Evolutionary conservation across 805 yeast genomes (phyloP).

Genomic region (Yamadazyma phyllophila): DNA sequence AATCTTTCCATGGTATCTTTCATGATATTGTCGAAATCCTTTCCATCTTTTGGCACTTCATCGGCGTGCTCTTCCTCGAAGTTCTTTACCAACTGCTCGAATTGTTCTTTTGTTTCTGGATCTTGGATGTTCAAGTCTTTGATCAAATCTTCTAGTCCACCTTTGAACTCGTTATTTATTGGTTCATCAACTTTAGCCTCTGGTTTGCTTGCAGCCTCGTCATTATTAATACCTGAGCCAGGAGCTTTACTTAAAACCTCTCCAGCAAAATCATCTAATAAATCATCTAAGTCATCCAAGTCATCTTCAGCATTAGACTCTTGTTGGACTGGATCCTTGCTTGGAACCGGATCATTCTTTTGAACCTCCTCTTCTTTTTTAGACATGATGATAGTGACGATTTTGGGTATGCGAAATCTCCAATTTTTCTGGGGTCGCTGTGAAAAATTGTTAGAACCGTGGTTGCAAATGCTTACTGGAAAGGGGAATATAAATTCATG

Average conservation of each 20-base stretch:
- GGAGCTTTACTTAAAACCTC: constrained; percentile 64
- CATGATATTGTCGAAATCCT: constrained; percentile 69
- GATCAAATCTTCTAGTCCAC: constrained; percentile 41
- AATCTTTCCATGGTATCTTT: constrained; percentile 77
- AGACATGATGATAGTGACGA: constrained; percentile 2
- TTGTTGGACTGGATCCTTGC: neutral
- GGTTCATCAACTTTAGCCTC: constrained; percentile 24
- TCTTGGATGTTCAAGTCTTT: constrained; percentile 49
- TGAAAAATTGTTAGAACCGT: constrained; percentile 4
- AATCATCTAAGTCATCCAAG: constrained; percentile 75
- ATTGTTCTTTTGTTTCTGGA: constrained; percentile 51
- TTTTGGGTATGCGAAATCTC: neutral
- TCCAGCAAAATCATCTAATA: constrained; percentile 81
- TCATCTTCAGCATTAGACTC: constrained; percentile 40
- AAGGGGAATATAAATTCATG: too few species aligned
- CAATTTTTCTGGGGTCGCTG: constrained; percentile 5
- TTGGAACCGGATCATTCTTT: neutral
- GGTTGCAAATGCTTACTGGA: neutral
- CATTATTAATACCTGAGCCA: constrained; percentile 40
- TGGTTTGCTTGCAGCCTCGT: constrained; percentile 21
- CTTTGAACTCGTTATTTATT: constrained; percentile 32
- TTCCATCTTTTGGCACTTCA: constrained; percentile 30
- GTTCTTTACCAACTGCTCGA: constrained; percentile 47
- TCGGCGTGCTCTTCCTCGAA: constrained; percentile 35
- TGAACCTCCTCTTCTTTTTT: constrained; percentile 3